Evolutionary conservation across 306 rosid species (phyloP), one percentile per base, ranked within the genome.

Genomic region (Casuarina cunninghamiana): DNA sequence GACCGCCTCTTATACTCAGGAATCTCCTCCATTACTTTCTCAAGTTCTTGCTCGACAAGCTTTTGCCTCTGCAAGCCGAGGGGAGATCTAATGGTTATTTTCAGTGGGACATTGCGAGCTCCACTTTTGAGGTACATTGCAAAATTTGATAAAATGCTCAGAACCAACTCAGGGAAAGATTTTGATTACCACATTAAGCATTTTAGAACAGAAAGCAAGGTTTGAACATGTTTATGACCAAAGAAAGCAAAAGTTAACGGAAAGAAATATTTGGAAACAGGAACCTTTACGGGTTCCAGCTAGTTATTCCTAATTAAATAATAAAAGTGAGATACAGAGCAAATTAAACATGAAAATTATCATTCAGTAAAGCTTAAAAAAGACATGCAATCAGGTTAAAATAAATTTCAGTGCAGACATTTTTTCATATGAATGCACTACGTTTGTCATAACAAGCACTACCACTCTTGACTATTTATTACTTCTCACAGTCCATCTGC

Each of bases 31-130:
- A 87, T 83, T 74, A 83, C 89, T 82, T 88, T 89, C 77, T 85
- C 91, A 72, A 96, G 98, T 80, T 96, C 99, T 87, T 90, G 92
- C 54, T 96, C 99, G 39, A 96, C 93, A 72, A 85, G 74, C 83
- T 69, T 89, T 39, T 93, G 93, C 80, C 94, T 93, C 99, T 96
- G 93, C 55, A 66, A 41, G 81, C 79, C n/a, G 80, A 81, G 71
- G 53, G 61, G 57, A 80, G 78, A 53, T 69, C 32, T 68, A 72
- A 10, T 54, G 38, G 46, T 80, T 37, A 60, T 43, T 76, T 70
- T 48, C 51, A 67, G 8, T 5, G 55, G 63, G 16, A 37, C 54
- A 44, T 53, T 45, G 69, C 55, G 37, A 44, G 37, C 62, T 35
- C 51, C 46, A 58, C 13, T 19, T 57, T 53, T 38, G 21, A 50